Percentiles rank a stretch among this genome's conserved stretches.
phyloP scores from a whole-genome alignment of 192 early-diverging fungal genomes.

The Gigaspora rosea region DNA sequence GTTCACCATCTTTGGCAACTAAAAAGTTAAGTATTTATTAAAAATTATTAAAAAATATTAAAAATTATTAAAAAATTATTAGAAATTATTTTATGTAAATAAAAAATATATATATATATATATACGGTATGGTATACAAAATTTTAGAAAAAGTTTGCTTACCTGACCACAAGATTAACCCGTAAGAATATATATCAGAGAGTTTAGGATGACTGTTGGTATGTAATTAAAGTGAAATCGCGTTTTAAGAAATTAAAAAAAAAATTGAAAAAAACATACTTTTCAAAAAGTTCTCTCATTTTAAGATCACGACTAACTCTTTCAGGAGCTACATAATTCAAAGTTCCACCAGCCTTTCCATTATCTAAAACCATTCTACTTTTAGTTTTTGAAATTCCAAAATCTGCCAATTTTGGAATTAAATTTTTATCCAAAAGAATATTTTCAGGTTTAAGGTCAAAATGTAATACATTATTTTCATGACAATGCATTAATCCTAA shows the following conservation, averaged over 20 bases:
- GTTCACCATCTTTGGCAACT: constrained; percentile 22
- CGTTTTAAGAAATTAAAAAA: neutral
- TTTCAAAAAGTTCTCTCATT: constrained; percentile 23
- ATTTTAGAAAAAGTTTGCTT: neutral
- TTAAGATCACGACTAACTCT: constrained; percentile 9
- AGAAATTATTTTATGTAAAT: no score
- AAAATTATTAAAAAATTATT: no score
- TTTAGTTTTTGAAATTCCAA: constrained; percentile 25
- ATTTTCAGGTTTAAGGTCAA: constrained; percentile 31
- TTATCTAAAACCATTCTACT: constrained; percentile 22
- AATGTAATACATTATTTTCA: constrained; percentile 25
- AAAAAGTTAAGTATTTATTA: neutral
- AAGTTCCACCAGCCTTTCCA: constrained; percentile 22
- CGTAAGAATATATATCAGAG: constrained; percentile 28
- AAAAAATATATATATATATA: no score
- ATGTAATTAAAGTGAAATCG: neutral
- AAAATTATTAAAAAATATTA: no score
- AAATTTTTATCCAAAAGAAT: constrained; percentile 6
- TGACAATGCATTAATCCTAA: constrained; percentile 29
- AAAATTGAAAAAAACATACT: neutral
- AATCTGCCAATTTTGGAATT: constrained; percentile 28
- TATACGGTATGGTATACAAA: no score
- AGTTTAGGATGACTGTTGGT: constrained; percentile 17
- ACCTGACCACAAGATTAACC: constrained; percentile 31
- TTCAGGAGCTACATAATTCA: constrained; percentile 31